A percentile compares a stretch with the other conserved stretches of the same genome.
These are phyloP conservation scores for Lactarius sp. DNA, from an alignment of 768 basidiomycete species.

Conservation along the genomic window DNA sequence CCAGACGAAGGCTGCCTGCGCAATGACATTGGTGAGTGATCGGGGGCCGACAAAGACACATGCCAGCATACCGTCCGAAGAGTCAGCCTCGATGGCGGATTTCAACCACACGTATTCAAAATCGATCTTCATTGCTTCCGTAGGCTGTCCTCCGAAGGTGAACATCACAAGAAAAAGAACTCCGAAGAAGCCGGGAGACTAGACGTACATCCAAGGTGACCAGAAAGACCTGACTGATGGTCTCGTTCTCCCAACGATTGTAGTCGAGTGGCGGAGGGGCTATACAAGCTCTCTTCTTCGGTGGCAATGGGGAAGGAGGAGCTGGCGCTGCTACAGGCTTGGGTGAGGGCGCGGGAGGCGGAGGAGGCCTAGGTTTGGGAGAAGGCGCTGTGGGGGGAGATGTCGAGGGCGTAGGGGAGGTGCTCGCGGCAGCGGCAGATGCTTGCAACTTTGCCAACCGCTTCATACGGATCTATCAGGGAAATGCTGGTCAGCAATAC, in stretches of 20 bases:
- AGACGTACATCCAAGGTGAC: slow-evolving; percentile 72
- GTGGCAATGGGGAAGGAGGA: slow-evolving; percentile 31
- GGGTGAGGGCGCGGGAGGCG: slow-evolving; percentile 26
- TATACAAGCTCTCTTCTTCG: slow-evolving; percentile 46
- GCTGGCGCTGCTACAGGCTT: slow-evolving; percentile 31
- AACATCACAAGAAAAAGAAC: too few species aligned
- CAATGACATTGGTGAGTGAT: background rate
- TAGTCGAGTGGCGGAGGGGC: slow-evolving; percentile 46
- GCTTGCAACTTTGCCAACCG: slow-evolving; percentile 80
- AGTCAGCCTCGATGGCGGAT: slow-evolving; percentile 22
- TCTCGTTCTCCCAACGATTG: slow-evolving; percentile 68
- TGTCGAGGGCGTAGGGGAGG: slow-evolving; percentile 35
- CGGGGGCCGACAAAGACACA: background rate
- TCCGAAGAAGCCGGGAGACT: background rate
- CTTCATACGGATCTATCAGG: slow-evolving; percentile 78
- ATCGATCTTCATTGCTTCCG: slow-evolving; percentile 18
- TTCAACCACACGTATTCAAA: slow-evolving; percentile 25
- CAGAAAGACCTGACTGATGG: slow-evolving; percentile 61
- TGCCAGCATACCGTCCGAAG: background rate
- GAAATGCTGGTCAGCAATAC: background rate
- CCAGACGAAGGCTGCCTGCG: slow-evolving; percentile 16
- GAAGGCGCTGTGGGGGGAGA: slow-evolving; percentile 31
- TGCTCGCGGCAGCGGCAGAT: slow-evolving; percentile 32
- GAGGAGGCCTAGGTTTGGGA: slow-evolving; percentile 32
- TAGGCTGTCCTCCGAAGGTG: slow-evolving; percentile 19